Conservation (phyloP, 2,329 filamentous ascomycete species). For the Rhynchosporium secalis region DNA sequence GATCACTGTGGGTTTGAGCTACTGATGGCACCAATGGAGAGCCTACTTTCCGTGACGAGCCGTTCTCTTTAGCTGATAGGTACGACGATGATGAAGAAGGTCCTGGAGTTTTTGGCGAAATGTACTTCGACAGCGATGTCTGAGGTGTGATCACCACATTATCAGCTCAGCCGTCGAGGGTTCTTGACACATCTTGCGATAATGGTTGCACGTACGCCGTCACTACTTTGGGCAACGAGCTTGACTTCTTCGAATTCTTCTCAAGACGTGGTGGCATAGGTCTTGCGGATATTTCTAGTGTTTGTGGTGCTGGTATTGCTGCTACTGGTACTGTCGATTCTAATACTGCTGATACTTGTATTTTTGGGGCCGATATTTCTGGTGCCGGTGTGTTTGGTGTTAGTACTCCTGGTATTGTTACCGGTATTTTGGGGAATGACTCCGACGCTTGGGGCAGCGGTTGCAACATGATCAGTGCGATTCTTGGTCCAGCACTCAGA, state of each 20-base stretch:
- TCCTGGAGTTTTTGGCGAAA: background rate
- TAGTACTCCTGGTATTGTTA: background rate
- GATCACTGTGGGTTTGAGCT: background rate
- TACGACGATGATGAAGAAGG: background rate
- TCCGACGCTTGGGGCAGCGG: background rate
- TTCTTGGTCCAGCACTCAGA: background rate
- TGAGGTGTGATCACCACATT: background rate
- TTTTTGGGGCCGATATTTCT: no score
- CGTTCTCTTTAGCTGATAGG: no score
- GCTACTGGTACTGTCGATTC: no score
- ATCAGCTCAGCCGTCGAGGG: background rate
- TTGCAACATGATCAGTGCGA: background rate
- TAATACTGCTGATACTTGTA: no score
- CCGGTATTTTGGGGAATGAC: background rate
- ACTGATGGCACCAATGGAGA: background rate
- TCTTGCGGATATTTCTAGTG: background rate
- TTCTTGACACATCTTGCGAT: background rate
- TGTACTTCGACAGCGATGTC: background rate
- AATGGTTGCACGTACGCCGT: background rate
- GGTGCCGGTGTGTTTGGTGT: background rate
- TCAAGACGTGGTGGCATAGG: background rate
- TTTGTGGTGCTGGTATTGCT: background rate
- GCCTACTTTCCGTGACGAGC: background rate
- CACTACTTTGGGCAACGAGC: background rate
- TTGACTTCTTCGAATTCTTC: background rate